Evolutionary conservation across 2,329 filamentous ascomycete species (phyloP).

Genomic region (Trichoderma breve): DNA sequence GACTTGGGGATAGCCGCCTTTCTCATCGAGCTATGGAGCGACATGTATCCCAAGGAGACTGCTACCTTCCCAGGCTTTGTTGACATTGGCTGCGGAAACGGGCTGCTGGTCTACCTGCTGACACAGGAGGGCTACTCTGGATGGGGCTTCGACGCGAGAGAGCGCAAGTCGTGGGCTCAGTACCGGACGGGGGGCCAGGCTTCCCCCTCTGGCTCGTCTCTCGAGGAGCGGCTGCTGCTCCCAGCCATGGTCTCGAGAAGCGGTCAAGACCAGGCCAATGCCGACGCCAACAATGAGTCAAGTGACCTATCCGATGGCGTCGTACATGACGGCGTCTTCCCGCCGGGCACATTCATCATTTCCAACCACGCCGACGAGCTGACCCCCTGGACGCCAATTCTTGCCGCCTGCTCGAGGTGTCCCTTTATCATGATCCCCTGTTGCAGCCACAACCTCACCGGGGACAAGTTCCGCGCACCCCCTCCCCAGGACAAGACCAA

Average conservation of each 20-base stretch:
- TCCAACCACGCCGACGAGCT: constrained; percentile 97
- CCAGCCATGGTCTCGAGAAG: constrained; percentile 37
- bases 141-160: constrained; percentile 89
- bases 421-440: constrained; percentile 94
- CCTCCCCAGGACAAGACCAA: constrained; percentile 50
- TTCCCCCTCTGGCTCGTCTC: constrained; percentile 33
- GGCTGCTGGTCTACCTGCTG: constrained; percentile 81
- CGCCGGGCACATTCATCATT: constrained; percentile 79
- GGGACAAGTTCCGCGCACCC: constrained; percentile 68
- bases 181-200: constrained; percentile 49
- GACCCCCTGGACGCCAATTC: constrained; percentile 90
- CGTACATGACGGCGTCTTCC: constrained; percentile 64
- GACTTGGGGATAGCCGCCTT: constrained; percentile 90
- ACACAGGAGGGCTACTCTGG: constrained; percentile 76
- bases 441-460: constrained; percentile 84
- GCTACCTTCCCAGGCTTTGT: constrained; percentile 79
- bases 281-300: not conserved
- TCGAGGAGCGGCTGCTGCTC: constrained; percentile 50
- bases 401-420: constrained; percentile 71
- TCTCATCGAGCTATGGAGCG: constrained; percentile 83
- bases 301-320: not conserved
- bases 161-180: constrained; percentile 77
- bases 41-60: constrained; percentile 64
- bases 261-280: not conserved
- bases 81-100: constrained; percentile 95